Base-by-base conservation (phyloP, 2,329 filamentous ascomycete species). In the Aureobasidium leucospermi region DNA sequence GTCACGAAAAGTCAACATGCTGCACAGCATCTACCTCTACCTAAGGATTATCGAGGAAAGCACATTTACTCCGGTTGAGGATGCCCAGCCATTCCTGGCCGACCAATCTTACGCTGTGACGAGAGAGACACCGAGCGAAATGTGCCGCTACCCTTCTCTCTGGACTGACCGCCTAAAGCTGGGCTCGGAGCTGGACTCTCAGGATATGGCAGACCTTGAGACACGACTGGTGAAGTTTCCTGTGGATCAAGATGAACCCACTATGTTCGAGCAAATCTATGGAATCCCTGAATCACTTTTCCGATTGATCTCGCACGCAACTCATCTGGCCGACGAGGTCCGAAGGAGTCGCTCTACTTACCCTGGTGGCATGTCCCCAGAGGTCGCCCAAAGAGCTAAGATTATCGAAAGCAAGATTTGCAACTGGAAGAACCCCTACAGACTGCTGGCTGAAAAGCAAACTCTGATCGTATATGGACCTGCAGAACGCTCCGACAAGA, bases 241-340 rank as follows among this genome's bases (percentile, higher is more conserved):
- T 16, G 29, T 42, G n/a, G 46, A 61, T 2, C 47, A 60, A n/a
- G 47, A 46, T 38, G 58, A 59, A 32, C 58, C 58, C 3, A 74
- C 71, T 0, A 68, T 76, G 29, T 75, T 74, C 61, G 69, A 69
- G 43, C 68, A 76, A 31, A 70, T 77, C 7, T 77, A 77, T 52
- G 74, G 75, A 2, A 73, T 77, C 11, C 69, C 74, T 0, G 75
- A 77, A 52, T 75, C 73, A 13, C 77, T 75, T 73, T 67, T 77
- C 2, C 75, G 73, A 36, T 67, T 76, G 3, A 67, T 78, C 13
- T 77, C 75, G 0, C 75, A 76, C 59, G 76, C 75, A 1, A 76
- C 74, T 1, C 67, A 75, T 31, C 65, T 78, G 11, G 75, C 75
- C 13, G 48, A 56, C n/a, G 55, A 43, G 16, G 34, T 61, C 8